Evolutionary conservation across 1,284 basidiomycete species (phyloP).

Genomic region (Malassezia furfur): DNA sequence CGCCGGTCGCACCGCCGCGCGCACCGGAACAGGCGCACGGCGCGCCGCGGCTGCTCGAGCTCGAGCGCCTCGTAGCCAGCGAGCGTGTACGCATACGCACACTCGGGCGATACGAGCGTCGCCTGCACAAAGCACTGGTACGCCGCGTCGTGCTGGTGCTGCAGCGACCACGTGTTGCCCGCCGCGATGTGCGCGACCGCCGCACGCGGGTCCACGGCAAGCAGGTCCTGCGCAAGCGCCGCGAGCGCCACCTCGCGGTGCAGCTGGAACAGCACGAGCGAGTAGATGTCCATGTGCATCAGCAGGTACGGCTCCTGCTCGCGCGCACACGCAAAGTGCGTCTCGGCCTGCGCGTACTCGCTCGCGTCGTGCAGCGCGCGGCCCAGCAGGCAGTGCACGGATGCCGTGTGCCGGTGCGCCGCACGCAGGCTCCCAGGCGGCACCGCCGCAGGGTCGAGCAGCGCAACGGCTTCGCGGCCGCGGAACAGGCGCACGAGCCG

Average conservation of each 20-base stretch:
- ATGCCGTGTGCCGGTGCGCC: constrained; percentile 13
- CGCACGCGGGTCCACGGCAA: constrained; percentile 26
- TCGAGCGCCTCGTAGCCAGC: constrained; percentile 44
- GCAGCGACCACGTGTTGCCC: constrained; percentile 43
- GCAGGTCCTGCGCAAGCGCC: constrained; percentile 34
- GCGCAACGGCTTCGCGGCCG: constrained; percentile 22
- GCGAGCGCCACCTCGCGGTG: constrained; percentile 43
- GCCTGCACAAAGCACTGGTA: constrained; percentile 40
- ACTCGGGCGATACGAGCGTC: constrained; percentile 30
- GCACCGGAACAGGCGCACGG: constrained; percentile 35
- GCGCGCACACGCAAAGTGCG: constrained; percentile 26
- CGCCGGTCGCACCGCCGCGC: constrained; percentile 36
- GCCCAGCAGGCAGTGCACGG: constrained; percentile 30
- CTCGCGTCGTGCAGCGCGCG: constrained; percentile 35
- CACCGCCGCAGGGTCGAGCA: constrained; percentile 11
- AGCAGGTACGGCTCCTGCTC: constrained; percentile 26
- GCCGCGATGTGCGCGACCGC: constrained; percentile 35
- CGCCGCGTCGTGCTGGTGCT: constrained; percentile 40
- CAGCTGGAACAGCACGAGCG: constrained; percentile 44
- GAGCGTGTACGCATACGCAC: constrained; percentile 44
- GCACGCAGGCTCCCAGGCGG: constrained; percentile 2
- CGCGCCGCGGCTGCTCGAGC: constrained; percentile 32
- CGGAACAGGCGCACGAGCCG: constrained; percentile 27
- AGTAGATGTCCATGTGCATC: constrained; percentile 42
- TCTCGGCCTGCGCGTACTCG: constrained; percentile 34